Evolutionary conservation across 352 stramenopile species (phyloP), one percentile per base, ranked within the genome.

Genomic region (Pythium biforme): DNA sequence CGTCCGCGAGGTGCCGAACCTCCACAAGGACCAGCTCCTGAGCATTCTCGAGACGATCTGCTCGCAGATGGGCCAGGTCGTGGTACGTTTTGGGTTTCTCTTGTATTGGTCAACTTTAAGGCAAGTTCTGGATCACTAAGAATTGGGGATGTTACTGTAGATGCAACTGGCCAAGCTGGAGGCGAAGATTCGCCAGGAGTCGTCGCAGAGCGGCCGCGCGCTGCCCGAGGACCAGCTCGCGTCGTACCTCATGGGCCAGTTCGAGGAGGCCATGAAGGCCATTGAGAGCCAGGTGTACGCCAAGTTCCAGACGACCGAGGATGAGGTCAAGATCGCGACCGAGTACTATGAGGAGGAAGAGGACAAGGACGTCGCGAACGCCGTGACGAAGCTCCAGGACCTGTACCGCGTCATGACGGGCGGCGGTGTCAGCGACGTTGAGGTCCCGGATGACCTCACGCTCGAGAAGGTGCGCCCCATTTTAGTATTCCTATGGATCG

Each of bases 291-390:
- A 95, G 72, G 83, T 93, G 55, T 95, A 95, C 65, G 81, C 79
- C 69, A 94, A 95, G 72, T 91, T 91, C 73, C 84, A 93, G 74
- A 94, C 85, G 46, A 94, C 84, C 20, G 86, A 95, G 69, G 84
- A 93, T 57, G 84, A 95, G 53, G 86, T 95, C 34, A 91, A 90
- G 73, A 58, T 90, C 45, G 83, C 86, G 15, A 92, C 84, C 41
- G 86, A 95, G 76, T 95, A 92, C 76, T 95, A 90, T 65, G 86
- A 95, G 59, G 85, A 92, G 59, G 79, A 92, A 48, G 84, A 90
- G 56, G 86, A 95, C 77, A 89, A 90, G 70, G 86, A 95, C 59
- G 83, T 95, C 29, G 78, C 80, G 54, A 86, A 84, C 59, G 86
- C 85, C 19, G 85, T 95, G 50, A 74, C 80, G 64, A 94, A 94